phyloP scores from a whole-genome alignment of 768 basidiomycete genomes.

The Lanmaoa pseudosensibilis region DNA sequence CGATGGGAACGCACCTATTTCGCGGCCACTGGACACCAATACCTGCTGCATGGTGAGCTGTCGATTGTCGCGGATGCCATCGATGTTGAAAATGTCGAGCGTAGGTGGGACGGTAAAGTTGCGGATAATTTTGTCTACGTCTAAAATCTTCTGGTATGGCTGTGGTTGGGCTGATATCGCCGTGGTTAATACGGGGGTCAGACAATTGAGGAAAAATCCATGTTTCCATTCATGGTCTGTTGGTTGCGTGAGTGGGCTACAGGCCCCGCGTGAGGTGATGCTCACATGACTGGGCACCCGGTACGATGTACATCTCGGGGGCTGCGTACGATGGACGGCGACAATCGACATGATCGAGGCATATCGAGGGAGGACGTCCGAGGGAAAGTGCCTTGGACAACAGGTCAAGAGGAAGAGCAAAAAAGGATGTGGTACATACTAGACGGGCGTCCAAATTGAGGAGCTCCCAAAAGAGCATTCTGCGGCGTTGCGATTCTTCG shows the following conservation, averaged over 20 bases:
- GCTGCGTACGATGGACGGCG: constrained; percentile 37
- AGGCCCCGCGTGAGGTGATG: constrained; percentile 7
- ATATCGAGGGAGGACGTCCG: constrained; percentile 70
- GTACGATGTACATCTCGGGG: constrained; percentile 32
- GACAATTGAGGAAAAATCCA: constrained; percentile 59
- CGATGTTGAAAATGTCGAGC: constrained; percentile 44
- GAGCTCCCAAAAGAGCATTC: constrained; percentile 73
- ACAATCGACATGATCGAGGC: constrained; percentile 64
- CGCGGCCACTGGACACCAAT: constrained; percentile 57
- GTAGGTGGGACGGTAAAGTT: constrained; percentile 54
- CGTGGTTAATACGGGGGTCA: constrained; percentile 61
- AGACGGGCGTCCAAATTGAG: constrained; percentile 66
- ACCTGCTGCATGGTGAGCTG: constrained; percentile 67
- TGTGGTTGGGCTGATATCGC: constrained; percentile 54
- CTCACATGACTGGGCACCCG: constrained; percentile 32
- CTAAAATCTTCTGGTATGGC: constrained; percentile 50
- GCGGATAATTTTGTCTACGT: constrained; percentile 54
- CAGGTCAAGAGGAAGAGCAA: constrained; percentile 12
- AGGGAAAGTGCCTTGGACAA: constrained; percentile 59
- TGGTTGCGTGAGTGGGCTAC: constrained; percentile 12
- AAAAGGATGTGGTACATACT: constrained; percentile 43
- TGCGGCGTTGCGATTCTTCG: constrained; percentile 69
- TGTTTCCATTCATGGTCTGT: constrained; percentile 74
- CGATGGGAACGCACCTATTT: constrained; percentile 50
- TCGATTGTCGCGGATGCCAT: constrained; percentile 42